Base-by-base conservation (phyloP, 2,329 filamentous ascomycete species). In the Delphinella strobiligena region DNA sequence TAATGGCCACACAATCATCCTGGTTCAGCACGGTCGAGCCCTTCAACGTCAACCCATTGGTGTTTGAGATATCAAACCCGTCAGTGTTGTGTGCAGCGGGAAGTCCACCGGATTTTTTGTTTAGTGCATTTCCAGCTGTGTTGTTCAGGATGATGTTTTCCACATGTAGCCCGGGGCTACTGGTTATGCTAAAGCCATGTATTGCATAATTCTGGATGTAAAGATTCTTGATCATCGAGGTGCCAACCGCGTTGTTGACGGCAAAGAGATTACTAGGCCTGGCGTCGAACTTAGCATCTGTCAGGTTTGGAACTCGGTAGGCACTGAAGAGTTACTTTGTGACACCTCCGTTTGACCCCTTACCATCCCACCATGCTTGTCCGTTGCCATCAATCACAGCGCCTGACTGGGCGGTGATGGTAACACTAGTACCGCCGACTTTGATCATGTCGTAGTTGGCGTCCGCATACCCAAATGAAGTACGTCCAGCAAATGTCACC, bases 291-390 rank as follows among this genome's bases (percentile, higher is more conserved):
- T 40, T 19, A 29, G 5, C 16, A 32, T 4, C 14, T 12, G 12
- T 2, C 12, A 3, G 22, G 4, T 12, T 2, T 19, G 16, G 5
- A 19, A 10, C 7, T 14, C 14, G 3, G 14, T 18, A 4, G 18
- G n/a, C 4, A 29, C 8, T n/a, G 9, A 19, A 17, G 4, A n/a
- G n/a, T n/a, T 30, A 40, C 55, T 63, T 61, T 10, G 43, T 39
- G 24, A 51, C 49, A 3, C 65, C 64, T n/a, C 66, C 65, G 39
- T 70, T 70, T n/a, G 56, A 60, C 12, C 66, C 67, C 12, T 63
- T 47, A 4, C 62, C 62, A 43, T 67, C 63, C 63, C 63, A 66
- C 51, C 62, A 67, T n/a, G 52, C 48, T 15, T 51, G 51, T 3
- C 63, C 63, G 36, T 63, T 61, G 31, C 60, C 60, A 40, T 63